Base-by-base conservation (phyloP, 139 green algal species). In the Trebouxia sp. region DNA sequence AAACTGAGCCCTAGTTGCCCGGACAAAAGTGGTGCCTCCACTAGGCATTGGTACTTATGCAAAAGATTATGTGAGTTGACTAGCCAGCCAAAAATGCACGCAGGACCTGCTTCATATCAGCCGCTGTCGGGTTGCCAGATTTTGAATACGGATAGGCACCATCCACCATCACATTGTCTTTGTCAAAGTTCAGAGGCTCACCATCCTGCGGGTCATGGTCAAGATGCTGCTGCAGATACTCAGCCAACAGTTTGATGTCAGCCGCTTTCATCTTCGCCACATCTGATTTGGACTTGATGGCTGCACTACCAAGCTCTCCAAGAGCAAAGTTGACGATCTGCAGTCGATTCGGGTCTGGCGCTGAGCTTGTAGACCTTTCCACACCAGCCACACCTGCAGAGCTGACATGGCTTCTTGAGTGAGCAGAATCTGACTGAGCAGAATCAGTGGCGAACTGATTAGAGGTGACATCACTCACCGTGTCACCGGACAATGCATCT, bases 51-150 rank as follows among this genome's bases (percentile, higher is more conserved):
- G 30, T 72, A 72, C 62, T 72, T 72, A 72, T 72, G 62, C 32
- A 72, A 72, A 72, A 39, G 32, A 72, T 72, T 41, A 72, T 45
- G 32, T 72, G 62, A 72, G 62, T 72, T 72, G 62, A 72, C 62
- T 72, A 72, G 62, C 62, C 62, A 72, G 62, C 62, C 62, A 72
- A 45, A 72, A 72, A 72, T 72, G 62, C 62, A 72, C 62, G 62
- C 28, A 72, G 62, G 35, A 32, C 62, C 62, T 72, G 62, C 62
- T 72, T 43, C 62, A 72, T 72, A 72, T 72, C 62, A 72, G 62
- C 62, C 32, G 62, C 62, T 45, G 62, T 72, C 62, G 32, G 62
- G 62, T 72, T 72, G 62, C 62, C 62, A 72, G 62, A 72, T 72
- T 72, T 72, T 43, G 62, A 72, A 72, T 72, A 72, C 32, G 62